These are phyloP conservation scores for Saprolegnia diclina DNA, from an alignment of 352 stramenopile genomes.

Conservation along the genomic window DNA sequence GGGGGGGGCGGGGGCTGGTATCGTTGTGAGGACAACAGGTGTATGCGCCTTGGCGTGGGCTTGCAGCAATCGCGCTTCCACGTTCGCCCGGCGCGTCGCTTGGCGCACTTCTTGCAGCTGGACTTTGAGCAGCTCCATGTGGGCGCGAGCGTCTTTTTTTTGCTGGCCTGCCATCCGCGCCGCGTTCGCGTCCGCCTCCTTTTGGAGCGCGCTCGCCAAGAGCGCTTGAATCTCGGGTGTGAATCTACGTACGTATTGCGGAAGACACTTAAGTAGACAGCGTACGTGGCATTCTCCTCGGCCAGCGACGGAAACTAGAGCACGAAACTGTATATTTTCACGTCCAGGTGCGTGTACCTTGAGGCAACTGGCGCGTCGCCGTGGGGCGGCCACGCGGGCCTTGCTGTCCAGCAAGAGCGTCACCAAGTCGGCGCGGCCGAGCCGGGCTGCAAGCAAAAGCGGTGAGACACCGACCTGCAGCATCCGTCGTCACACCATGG, in stretches of 20 bases:
- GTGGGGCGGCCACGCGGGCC: not conserved
- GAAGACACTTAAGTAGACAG: not conserved
- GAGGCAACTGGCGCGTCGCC: conserved; percentile 8
- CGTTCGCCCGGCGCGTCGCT: not conserved
- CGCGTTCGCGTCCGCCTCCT: not conserved
- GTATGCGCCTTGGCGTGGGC: not conserved
- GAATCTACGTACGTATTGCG: not conserved
- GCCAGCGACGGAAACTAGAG: conserved; percentile 20
- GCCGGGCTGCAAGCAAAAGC: conserved; percentile 4
- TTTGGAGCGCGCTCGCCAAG: not conserved
- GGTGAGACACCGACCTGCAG: conserved; percentile 20
- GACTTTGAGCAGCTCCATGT: not conserved
- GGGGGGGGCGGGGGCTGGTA: not conserved
- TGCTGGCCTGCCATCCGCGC: not conserved
- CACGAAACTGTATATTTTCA: not conserved
- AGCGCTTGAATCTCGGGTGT: conserved; percentile 6
- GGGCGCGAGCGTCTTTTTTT: not conserved
- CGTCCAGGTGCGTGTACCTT: not conserved
- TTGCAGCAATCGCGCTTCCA: not conserved
- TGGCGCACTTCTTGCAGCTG: not conserved
- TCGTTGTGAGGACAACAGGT: not conserved
- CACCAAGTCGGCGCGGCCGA: conserved; percentile 17
- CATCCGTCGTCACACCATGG: not conserved
- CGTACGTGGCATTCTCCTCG: conserved; percentile 8
- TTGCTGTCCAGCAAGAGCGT: conserved; percentile 16